phyloP scores from a whole-genome alignment of 1,139 yeast species.

The Chernovozyma sophiae-reginae region DNA sequence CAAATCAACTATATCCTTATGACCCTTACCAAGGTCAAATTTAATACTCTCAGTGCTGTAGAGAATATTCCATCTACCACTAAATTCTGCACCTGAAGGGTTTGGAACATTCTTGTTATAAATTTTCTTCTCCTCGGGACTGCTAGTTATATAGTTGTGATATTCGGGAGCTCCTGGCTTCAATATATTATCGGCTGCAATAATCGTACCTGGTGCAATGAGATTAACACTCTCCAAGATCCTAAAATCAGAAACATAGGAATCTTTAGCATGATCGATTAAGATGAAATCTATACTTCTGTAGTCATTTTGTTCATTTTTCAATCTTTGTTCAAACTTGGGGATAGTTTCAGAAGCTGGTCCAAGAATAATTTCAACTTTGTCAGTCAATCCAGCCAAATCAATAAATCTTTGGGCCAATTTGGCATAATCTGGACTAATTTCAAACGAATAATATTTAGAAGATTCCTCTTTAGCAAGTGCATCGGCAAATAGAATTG shows the following conservation, averaged over 20 bases:
- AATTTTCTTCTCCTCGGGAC: slow-evolving; percentile 34
- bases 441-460: slow-evolving; percentile 34
- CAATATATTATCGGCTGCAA: slow-evolving; percentile 39
- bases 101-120: slow-evolving; percentile 23
- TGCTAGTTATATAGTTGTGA: slow-evolving; percentile 31
- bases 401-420: slow-evolving; percentile 30
- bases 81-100: slow-evolving; percentile 23
- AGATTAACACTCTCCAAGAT: slow-evolving; percentile 37
- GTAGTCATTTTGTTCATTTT: slow-evolving; percentile 9
- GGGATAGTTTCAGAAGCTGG: slow-evolving; percentile 29
- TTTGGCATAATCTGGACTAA: slow-evolving; percentile 27
- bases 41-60: slow-evolving; percentile 29
- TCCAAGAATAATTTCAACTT: slow-evolving; percentile 35
- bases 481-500: slow-evolving; percentile 31
- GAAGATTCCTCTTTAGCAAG: slow-evolving; percentile 14
- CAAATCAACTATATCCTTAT: slow-evolving; percentile 1
- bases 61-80: slow-evolving; percentile 43
- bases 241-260: slow-evolving; percentile 41
- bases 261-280: slow-evolving; percentile 39
- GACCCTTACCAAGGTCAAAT: neutral
- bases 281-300: slow-evolving; percentile 31
- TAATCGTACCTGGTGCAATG: slow-evolving; percentile 36
- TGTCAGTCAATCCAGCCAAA: slow-evolving; percentile 32
- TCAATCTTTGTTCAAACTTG: slow-evolving; percentile 15
- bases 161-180: slow-evolving; percentile 40